These are phyloP conservation scores for Kwoniella mangroviensis DNA, from an alignment of 768 basidiomycete species.

Conservation along the genomic window DNA sequence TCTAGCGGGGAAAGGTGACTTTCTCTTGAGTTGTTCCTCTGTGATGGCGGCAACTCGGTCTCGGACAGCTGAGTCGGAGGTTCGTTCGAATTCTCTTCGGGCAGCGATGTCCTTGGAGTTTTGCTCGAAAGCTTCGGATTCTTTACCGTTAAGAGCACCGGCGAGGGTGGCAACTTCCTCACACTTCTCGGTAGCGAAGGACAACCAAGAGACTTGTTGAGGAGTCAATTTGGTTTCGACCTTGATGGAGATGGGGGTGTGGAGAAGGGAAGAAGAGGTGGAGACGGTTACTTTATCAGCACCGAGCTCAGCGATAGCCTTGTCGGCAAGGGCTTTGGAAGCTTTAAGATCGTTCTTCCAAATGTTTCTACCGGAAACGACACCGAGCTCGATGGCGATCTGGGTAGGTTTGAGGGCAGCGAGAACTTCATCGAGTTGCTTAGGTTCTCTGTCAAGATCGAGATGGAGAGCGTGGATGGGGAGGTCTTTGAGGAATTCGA, in stretches of 20 bases:
- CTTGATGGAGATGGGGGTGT: slow-evolving; percentile 94
- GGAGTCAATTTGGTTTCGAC: slow-evolving; percentile 86
- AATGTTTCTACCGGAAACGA: slow-evolving; percentile 98
- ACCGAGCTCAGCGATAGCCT: slow-evolving; percentile 81
- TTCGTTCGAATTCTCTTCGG: slow-evolving; percentile 91
- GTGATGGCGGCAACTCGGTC: slow-evolving; percentile 93
- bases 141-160: slow-evolving; percentile 79
- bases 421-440: slow-evolving; percentile 80
- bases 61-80: slow-evolving; percentile 91
- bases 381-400: slow-evolving; percentile 84
- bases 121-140: slow-evolving; percentile 77
- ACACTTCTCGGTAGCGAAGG: slow-evolving; percentile 96
- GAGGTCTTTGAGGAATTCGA: slow-evolving; percentile 86
- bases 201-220: slow-evolving; percentile 96
- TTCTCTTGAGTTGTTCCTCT: slow-evolving; percentile 79
- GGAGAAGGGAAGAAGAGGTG: slow-evolving; percentile 96
- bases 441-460: slow-evolving; percentile 91
- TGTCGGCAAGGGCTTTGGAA: slow-evolving; percentile 79
- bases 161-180: slow-evolving; percentile 86
- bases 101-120: slow-evolving; percentile 89
- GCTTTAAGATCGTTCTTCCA: slow-evolving; percentile 95
- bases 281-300: slow-evolving; percentile 82
- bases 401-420: slow-evolving; percentile 80
- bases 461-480: slow-evolving; percentile 93
- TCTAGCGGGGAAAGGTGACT: slow-evolving; percentile 84